Percentiles rank a stretch among this genome's conserved stretches.
phyloP scores from a whole-genome alignment of 1,284 basidiomycete genomes.

The Schizophyllum commune region DNA sequence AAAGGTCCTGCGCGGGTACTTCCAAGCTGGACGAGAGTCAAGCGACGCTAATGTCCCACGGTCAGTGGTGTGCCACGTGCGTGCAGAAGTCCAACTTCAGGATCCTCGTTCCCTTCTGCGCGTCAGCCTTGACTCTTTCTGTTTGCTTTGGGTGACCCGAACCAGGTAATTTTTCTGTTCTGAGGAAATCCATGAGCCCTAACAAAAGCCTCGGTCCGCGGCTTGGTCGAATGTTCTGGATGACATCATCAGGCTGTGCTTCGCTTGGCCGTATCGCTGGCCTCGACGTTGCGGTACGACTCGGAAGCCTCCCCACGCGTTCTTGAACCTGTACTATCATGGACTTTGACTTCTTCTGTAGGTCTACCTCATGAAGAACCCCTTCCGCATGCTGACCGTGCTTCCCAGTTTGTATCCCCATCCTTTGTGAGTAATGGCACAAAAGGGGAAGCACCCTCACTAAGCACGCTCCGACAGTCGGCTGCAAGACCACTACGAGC shows the following conservation, averaged over 20 bases:
- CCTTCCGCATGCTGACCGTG: neutral
- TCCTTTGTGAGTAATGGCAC: neutral
- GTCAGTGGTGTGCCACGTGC: too few species aligned
- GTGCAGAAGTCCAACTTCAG: too few species aligned
- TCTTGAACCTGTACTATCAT: neutral
- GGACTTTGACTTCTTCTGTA: neutral
- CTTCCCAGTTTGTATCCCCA: neutral
- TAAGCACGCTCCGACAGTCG: constrained; percentile 22
- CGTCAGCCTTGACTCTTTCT: too few species aligned
- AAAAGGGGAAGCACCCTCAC: neutral
- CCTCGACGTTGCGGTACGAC: neutral
- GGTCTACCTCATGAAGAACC: neutral
- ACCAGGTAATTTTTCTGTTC: too few species aligned
- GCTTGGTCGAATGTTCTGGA: neutral
- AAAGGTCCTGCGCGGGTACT: too few species aligned
- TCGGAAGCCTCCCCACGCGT: neutral
- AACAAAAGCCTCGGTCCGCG: too few species aligned
- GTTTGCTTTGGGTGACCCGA: too few species aligned
- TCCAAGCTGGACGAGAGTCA: too few species aligned
- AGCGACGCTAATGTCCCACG: too few species aligned
- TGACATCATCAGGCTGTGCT: neutral
- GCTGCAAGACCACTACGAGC: constrained; percentile 34
- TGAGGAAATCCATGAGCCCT: too few species aligned
- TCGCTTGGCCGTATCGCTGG: neutral
- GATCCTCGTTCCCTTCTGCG: too few species aligned